phyloP scores from a whole-genome alignment of 805 yeast genomes.

The Sugiyamaella valdiviana region DNA sequence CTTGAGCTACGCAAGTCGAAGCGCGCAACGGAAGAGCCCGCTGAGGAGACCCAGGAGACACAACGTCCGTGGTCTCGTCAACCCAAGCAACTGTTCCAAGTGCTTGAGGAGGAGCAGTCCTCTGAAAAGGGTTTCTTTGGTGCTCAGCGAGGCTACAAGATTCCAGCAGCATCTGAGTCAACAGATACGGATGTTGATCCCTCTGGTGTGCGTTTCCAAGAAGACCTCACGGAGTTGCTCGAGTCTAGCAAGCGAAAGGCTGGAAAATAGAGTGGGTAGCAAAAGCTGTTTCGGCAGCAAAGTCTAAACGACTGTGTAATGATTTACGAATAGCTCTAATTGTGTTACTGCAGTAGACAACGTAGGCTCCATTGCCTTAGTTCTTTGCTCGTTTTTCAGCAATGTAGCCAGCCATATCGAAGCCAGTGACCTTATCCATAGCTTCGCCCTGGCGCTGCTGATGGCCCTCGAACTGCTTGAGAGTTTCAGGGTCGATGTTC shows the following conservation, averaged over 20 bases:
- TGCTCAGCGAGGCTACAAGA: slow-evolving; percentile 23
- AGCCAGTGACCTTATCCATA: slow-evolving; percentile 19
- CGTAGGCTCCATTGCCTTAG: too few relatives aligned
- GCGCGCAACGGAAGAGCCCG: not conserved
- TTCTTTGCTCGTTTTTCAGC: slow-evolving; percentile 21
- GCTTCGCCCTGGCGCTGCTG: slow-evolving; percentile 17
- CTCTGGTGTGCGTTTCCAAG: slow-evolving; percentile 8
- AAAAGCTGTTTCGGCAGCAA: not conserved
- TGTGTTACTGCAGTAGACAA: too few relatives aligned
- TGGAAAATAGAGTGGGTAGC: not conserved
- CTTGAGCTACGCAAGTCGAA: slow-evolving; percentile 18
- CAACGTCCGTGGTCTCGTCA: not conserved
- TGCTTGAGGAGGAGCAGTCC: slow-evolving; percentile 26
- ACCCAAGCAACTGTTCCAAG: slow-evolving; percentile 30
- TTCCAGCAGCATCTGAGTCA: slow-evolving; percentile 15
- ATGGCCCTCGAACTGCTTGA: slow-evolving; percentile 29
- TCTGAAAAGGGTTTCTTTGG: slow-evolving; percentile 28
- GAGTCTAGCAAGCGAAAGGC: slow-evolving; percentile 7
- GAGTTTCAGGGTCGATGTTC: slow-evolving; percentile 32
- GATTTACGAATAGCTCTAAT: not conserved
- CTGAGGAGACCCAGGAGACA: slow-evolving; percentile 3
- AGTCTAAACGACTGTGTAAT: not conserved
- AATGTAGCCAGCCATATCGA: slow-evolving; percentile 30
- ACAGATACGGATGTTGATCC: slow-evolving; percentile 6
- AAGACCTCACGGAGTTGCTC: slow-evolving; percentile 14